A percentile compares a stretch with the other conserved stretches of the same genome.
Evolutionary conservation across 2,329 filamentous ascomycete genomes (phyloP).

Genomic region (Ophiostoma sp.): DNA sequence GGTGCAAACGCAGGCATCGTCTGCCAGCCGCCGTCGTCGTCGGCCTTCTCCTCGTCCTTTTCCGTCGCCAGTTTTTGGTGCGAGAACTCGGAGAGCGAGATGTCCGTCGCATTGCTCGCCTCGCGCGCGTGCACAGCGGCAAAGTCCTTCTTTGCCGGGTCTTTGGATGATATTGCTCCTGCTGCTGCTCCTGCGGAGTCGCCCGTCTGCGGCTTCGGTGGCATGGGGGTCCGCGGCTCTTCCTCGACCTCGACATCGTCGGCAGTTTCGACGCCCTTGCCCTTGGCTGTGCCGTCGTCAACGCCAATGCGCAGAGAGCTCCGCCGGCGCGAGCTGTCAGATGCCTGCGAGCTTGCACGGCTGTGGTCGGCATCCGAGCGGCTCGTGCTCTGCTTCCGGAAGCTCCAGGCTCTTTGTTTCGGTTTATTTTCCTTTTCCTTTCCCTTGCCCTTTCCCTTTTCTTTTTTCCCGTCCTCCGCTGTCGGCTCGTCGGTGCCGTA

Average conservation of each 20-base stretch:
- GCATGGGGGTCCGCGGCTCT: constrained; percentile 22
- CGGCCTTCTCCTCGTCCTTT: constrained; percentile 46
- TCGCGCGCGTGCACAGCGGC: constrained; percentile 37
- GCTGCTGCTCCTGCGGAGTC: neutral
- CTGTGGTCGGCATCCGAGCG: constrained; percentile 21
- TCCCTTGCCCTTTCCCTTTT: too few species aligned
- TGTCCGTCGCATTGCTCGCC: constrained; percentile 36
- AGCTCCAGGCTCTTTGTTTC: constrained; percentile 21
- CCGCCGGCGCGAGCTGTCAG: constrained; percentile 24
- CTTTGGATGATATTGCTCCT: neutral
- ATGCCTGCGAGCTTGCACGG: constrained; percentile 23
- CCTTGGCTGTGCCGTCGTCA: neutral
- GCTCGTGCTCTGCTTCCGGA: constrained; percentile 24
- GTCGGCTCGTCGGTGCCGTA: constrained; percentile 27
- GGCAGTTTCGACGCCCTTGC: constrained; percentile 22
- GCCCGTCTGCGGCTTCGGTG: neutral
- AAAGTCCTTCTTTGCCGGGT: constrained; percentile 25
- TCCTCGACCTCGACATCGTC: constrained; percentile 24
- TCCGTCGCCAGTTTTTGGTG: constrained; percentile 70
- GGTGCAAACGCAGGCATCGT: constrained; percentile 89
- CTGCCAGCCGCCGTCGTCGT: constrained; percentile 76
- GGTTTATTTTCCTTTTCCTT: constrained; percentile 6
- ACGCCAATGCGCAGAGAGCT: constrained; percentile 19
- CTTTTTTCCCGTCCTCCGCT: constrained; percentile 3
- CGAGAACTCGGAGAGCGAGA: constrained; percentile 75